Evolutionary conservation across 345 rosid genomes (phyloP).

Genomic region (Xanthoceras sorbifolium): DNA sequence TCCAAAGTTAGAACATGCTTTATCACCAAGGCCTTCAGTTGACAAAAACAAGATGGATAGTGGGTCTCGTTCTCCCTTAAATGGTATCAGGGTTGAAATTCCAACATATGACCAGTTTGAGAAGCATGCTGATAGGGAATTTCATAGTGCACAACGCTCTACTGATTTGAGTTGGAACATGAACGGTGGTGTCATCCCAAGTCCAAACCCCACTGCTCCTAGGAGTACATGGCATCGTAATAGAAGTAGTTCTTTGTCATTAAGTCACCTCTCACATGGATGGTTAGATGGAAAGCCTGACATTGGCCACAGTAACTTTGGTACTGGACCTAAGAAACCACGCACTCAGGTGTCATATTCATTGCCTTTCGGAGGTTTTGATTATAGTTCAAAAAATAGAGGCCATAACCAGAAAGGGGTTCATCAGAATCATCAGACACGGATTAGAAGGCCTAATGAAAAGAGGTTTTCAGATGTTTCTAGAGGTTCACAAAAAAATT

Average conservation of each 20-base stretch:
- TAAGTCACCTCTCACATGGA: conserved; percentile 55
- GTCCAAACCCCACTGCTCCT: conserved; percentile 87
- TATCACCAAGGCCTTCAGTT: conserved; percentile 27
- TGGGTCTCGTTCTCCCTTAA: conserved; percentile 34
- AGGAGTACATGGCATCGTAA: conserved; percentile 77
- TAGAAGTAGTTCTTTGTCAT: conserved; percentile 55
- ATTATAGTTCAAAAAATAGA: conserved; percentile 54
- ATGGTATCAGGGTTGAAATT: conserved; percentile 60
- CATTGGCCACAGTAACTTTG: conserved; percentile 55
- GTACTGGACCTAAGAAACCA: conserved; percentile 84
- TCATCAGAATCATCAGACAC: conserved; percentile 70
- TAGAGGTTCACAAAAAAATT: conserved; percentile 54
- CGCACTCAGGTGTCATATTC: conserved; percentile 89
- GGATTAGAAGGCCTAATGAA: conserved; percentile 78
- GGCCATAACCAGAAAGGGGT: conserved; percentile 52
- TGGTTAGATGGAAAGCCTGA: conserved; percentile 77
- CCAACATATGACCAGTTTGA: conserved; percentile 48
- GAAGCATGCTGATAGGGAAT: conserved; percentile 34
- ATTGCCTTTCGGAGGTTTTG: conserved; percentile 70
- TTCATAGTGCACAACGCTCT: conserved; percentile 40
- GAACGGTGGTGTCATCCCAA: conserved; percentile 58
- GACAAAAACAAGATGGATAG: conserved; percentile 34
- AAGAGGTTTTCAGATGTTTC: conserved; percentile 58
- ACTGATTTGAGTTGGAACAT: conserved; percentile 54
- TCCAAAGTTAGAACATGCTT: conserved; percentile 35